Evolutionary conservation across 2,329 filamentous ascomycete species (phyloP), one percentile per base, ranked within the genome.

Genomic region (Claviceps sp.): DNA sequence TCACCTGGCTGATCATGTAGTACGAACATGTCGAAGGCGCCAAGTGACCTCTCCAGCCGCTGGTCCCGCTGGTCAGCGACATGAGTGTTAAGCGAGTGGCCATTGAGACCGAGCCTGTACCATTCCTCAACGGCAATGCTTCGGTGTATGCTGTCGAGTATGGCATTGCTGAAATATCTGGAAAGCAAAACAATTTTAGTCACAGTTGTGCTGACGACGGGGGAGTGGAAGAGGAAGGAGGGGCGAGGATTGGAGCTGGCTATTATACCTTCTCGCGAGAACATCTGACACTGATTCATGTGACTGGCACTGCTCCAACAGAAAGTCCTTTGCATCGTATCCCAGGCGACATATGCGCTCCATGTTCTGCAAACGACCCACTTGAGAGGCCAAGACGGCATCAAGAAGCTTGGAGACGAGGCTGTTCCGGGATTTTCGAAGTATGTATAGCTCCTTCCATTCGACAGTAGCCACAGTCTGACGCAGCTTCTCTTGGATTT

Each of bases 21-120:
- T 45, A 95, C 80, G 66, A 97, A 97, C 67, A 97, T 77, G 66
- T 97, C 93, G 64, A 94, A 95, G 14, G 85, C 85, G 20, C 83
- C 85, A 16, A 97, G 70, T 1, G 85, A 85, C 52, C 78, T 77
- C 63, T 95, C 90, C 20, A 95, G 68, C 56, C 50, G 64, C 56
- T 52, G 59, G 55, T 56, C 68, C 56, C 50, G 64, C 56, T 52
- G 59, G 55, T 56, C 68, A 63, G 58, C 69, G 86, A 54, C 45
- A n/a, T 59, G 56, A 11, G 56, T 50, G 20, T 52, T 57, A 17
- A 43, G 53, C 23, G 44, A 55, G 17, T 56, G 55, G 13, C 51
- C 57, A 43, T 55, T 58, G 37, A 55, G 47, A 50, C 59, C 61
- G 45, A 65, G 58, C 13, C 55, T 75, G 75, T 55, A 71, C 91